Base-by-base conservation (phyloP, 1,284 basidiomycete genomes). In the Cronartium quercuum region DNA sequence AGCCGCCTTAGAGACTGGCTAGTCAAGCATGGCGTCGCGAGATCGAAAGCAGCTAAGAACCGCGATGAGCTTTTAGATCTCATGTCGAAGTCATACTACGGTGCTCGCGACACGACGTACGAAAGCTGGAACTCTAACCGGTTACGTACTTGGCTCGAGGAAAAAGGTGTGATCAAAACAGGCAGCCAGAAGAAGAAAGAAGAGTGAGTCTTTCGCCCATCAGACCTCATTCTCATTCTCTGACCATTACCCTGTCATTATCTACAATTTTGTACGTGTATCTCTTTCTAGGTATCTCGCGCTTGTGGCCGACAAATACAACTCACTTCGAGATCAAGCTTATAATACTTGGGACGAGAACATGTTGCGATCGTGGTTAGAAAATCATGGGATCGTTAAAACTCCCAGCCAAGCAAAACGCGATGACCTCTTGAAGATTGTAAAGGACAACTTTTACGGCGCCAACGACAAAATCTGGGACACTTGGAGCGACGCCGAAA, bases 71-170 rank as follows among this genome's bases (percentile, higher is more conserved):
- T 94, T 44, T 79, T 88, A 63, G 85, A 84, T 15, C 81, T 88
- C 70, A 92, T 96, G 90, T 84, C 87, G 76, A 83, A 85, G 63
- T 93, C 92, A 80, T 93, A 94, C 81, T 95, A 91, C 79, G 82
- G 83, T 40, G 82, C 82, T 68, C 82, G 83, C 78, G 85, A 86
- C 78, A 86, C 84, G 18, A 74, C 70, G 21, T 74, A 74, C 44
- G 55, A 58, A 40, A 66, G 55, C n/a, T 74, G 70, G 70, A 74
- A 44, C 90, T 88, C 55, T 92, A 88, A 85, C 83, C 85, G 66
- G 82, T 84, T 9, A 93, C 91, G 92, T 83, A 85, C 35, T 81
- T 82, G 66, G 77, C 83, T 76, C 79, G 83, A 73, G 76, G 75
- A 80, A 79, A 70, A 81, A 80, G 78, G 66, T 62, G 68, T 76